Percentiles rank a stretch among this genome's conserved stretches.
These are phyloP conservation scores for Trichoderma koningiopsis DNA, from an alignment of 2,329 filamentous ascomycete species.

Conservation along the genomic window DNA sequence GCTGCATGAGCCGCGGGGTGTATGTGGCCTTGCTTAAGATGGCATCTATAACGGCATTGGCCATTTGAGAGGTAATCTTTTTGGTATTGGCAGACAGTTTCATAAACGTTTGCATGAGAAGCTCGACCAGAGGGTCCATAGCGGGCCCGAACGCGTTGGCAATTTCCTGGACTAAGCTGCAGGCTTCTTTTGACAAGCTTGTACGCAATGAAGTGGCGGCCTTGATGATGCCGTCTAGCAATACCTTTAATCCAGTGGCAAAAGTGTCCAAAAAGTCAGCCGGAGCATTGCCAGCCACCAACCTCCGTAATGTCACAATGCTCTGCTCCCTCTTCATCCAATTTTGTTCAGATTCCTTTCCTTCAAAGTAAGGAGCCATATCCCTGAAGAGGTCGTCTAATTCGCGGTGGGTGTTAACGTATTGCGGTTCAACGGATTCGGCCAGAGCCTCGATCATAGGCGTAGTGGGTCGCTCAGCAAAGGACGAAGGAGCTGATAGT, in stretches of 20 bases:
- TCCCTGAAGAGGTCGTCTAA: conserved; percentile 84
- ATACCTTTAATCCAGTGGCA: conserved; percentile 66
- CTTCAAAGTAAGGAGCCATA: conserved; percentile 82
- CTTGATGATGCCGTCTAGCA: conserved; percentile 89
- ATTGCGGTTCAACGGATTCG: conserved; percentile 75
- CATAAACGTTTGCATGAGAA: conserved; percentile 84
- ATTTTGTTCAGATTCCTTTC: conserved; percentile 86
- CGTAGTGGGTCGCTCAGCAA: conserved; percentile 59
- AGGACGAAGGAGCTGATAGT: conserved; percentile 52
- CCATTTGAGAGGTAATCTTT: conserved; percentile 85
- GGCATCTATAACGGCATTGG: conserved; percentile 76
- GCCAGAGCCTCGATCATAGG: conserved; percentile 64
- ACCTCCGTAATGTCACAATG: conserved; percentile 71
- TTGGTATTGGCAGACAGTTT: conserved; percentile 90
- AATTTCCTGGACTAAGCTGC: conserved; percentile 80
- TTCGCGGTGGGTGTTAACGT: conserved; percentile 81
- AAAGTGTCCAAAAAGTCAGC: conserved; percentile 74
- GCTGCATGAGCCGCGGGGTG: conserved; percentile 78
- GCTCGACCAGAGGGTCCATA: conserved; percentile 86
- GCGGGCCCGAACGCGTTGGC: conserved; percentile 73
- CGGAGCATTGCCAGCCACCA: conserved; percentile 82
- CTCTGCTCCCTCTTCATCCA: conserved; percentile 87
- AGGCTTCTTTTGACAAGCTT: conserved; percentile 85
- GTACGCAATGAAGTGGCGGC: conserved; percentile 81
- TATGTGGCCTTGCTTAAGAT: conserved; percentile 81